Base-by-base conservation (phyloP, 2,329 filamentous ascomycete species). In the Cyanodermella asteris region DNA sequence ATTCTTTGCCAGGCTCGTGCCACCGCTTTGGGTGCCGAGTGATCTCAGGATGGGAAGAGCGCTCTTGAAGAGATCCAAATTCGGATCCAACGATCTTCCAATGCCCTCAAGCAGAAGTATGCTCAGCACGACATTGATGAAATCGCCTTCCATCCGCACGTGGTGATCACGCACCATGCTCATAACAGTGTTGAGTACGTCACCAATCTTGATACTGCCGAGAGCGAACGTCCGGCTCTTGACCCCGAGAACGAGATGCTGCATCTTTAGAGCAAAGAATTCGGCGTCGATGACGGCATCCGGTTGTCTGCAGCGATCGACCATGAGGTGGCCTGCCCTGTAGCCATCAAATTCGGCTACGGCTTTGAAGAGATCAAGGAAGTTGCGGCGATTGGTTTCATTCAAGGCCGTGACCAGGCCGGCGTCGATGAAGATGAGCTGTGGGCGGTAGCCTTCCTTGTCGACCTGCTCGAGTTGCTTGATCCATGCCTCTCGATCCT, bases 281-380 rank as follows among this genome's bases (percentile, higher is more conserved):
- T 97, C 84, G 30, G 73, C 55, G 36, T 93, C 76, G 13, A 91
- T 59, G 2, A 97, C 87, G 3, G 76, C 76, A 22, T 87, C 75
- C 0, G 87, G 87, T 43, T 91, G 82, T 10, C 84, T 72, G 42
- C 82, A 94, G 22, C 87, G 71, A 46, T 91, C 78, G 31, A 90
- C 84, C 87, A 97, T 97, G 20, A 97, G 60, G 33, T 90, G 70
- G 1, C 87, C 87, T 4, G 84, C 82, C 43, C 78, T 82, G 53
- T 93, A 93, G 7, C 87, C 87, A 43, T 97, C 81, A 38, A 97
- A 97, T 40, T 93, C 84, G 10, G 87, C 87, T 13, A 97, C 70
- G 9, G 87, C 77, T 30, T 81, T 81, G 66, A 97, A 97, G 3
- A 97, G 67, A 38, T 90, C 87, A 4, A 97, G 58, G 46, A 97